Evolutionary conservation across 305 asterid genomes (phyloP).

Genomic region (Caryopteris hybrid): DNA sequence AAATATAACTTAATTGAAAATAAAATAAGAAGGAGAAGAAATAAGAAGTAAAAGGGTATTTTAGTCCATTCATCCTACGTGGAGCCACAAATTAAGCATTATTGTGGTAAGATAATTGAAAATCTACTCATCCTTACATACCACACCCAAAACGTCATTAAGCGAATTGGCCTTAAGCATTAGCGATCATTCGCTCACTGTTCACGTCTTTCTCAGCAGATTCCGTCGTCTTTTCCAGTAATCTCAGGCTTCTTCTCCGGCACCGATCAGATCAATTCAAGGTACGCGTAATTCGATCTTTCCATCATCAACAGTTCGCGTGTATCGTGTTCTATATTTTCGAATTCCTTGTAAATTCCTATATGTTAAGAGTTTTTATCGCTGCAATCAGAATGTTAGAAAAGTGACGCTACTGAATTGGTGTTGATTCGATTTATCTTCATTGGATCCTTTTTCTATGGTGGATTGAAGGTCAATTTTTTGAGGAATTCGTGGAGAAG

Average conservation of each 20-base stretch:
- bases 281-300: slow-evolving; percentile 13
- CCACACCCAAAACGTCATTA: background rate
- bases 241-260: background rate
- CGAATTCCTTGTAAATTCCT: background rate
- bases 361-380: background rate
- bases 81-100: background rate
- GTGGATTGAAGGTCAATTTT: slow-evolving; percentile 17
- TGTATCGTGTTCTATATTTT: background rate
- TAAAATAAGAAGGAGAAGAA: no score
- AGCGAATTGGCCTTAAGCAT: background rate
- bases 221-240: background rate
- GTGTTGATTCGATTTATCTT: background rate
- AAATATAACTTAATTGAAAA: no score
- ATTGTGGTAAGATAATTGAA: background rate
- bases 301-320: background rate
- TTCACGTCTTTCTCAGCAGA: background rate
- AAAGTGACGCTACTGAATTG: background rate
- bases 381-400: background rate
- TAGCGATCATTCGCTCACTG: background rate
- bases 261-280: background rate
- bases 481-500: slow-evolving; percentile 15
- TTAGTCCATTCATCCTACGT: background rate
- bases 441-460: slow-evolving; percentile 2
- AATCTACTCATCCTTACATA: background rate
- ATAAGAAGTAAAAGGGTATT: no score